Evolutionary conservation across 331 rosid species (phyloP).

Genomic region (Quercus lobata): DNA sequence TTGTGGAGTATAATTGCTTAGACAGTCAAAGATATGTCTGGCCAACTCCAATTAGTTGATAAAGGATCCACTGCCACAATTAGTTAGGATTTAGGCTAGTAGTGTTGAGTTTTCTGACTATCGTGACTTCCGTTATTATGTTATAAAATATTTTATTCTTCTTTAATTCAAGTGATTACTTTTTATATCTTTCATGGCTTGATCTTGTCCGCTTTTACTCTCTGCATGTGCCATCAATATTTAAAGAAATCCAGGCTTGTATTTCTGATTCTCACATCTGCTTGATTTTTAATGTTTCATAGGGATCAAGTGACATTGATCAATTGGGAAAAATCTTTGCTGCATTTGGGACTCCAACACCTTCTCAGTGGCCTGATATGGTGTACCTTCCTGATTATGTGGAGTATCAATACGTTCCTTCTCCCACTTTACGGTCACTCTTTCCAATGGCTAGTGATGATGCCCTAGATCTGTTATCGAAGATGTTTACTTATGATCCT

Average conservation of each 20-base stretch:
- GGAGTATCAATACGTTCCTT: slow-evolving; percentile 88
- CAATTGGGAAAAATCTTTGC: slow-evolving; percentile 94
- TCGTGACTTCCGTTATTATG: neutral
- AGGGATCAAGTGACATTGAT: slow-evolving; percentile 97
- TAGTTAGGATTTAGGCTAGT: neutral
- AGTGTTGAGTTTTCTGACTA: slow-evolving; percentile 16
- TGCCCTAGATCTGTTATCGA: slow-evolving; percentile 78
- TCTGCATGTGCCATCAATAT: slow-evolving; percentile 1
- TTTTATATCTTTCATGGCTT: slow-evolving; percentile 6
- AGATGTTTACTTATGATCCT: slow-evolving; percentile 97
- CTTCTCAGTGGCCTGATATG: slow-evolving; percentile 96
- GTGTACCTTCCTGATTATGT: slow-evolving; percentile 86
- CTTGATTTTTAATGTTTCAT: slow-evolving; percentile 13
- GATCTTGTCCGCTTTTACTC: slow-evolving; percentile 1
- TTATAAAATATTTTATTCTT: neutral
- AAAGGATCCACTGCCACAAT: neutral
- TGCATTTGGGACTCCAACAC: slow-evolving; percentile 91
- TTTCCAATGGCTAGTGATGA: slow-evolving; percentile 97
- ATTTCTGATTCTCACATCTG: slow-evolving; percentile 12
- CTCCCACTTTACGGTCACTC: slow-evolving; percentile 73
- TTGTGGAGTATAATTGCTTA: neutral
- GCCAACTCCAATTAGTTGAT: neutral
- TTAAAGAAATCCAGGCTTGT: neutral
- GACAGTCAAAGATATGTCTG: neutral
- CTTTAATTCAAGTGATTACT: neutral